Conservation (phyloP, 2,329 filamentous ascomycete genomes). For the Cryphonectria carpinicola region DNA sequence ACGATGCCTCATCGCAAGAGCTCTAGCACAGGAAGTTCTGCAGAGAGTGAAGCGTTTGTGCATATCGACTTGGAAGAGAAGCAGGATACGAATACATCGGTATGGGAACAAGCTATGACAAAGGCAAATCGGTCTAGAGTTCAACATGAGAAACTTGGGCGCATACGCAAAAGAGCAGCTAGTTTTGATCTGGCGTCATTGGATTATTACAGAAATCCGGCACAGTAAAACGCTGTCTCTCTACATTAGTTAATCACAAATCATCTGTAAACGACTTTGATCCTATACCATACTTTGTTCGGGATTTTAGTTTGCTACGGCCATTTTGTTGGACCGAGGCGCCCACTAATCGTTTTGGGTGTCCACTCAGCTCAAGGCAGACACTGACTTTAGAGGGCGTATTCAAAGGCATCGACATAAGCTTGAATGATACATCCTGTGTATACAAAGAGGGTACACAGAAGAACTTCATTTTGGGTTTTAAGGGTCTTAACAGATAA, state of each 20-base stretch:
- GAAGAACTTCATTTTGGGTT: too few species aligned
- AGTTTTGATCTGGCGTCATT: not conserved
- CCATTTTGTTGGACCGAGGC: too few species aligned
- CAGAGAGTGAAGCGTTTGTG: not conserved
- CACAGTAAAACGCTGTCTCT: not conserved
- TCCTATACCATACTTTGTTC: too few species aligned
- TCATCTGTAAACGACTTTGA: not conserved
- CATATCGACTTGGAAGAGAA: not conserved
- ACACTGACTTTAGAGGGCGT: too few species aligned
- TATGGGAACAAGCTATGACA: not conserved
- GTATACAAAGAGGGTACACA: too few species aligned
- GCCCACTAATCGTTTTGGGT: too few species aligned
- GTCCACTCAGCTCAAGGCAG: too few species aligned
- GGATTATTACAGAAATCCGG: not conserved
- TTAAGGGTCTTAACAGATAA: too few species aligned
- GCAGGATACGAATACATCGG: not conserved
- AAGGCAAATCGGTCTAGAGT: not conserved
- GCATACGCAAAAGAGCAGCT: not conserved
- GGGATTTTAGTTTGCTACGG: too few species aligned
- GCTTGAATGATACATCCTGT: too few species aligned
- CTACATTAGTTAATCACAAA: not conserved
- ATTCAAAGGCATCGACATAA: too few species aligned
- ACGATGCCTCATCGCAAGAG: not conserved
- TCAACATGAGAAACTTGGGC: not conserved
- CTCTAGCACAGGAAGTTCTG: not conserved